phyloP scores from a whole-genome alignment of 2,329 filamentous ascomycete genomes.

The Penicillium palitans region DNA sequence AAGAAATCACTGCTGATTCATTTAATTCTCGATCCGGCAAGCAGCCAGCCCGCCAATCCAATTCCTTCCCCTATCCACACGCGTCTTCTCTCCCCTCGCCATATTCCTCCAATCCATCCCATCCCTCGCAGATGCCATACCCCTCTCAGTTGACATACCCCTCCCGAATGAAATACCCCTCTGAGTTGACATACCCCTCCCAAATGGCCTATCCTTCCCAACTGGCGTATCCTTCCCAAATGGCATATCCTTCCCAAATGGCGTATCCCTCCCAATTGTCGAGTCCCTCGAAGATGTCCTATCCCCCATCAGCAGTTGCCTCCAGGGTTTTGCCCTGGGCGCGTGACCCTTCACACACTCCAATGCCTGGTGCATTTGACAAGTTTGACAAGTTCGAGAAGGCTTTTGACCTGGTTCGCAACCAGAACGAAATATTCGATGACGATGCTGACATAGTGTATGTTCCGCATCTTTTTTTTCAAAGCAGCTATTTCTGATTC shows the following conservation, averaged over 20 bases:
- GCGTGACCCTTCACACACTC: neutral
- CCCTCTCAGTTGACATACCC: neutral
- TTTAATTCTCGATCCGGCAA: conserved; percentile 9
- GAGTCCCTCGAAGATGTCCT: neutral
- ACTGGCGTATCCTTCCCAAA: neutral
- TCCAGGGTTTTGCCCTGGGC: conserved; percentile 4
- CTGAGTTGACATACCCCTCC: neutral
- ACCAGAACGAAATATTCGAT: conserved; percentile 7
- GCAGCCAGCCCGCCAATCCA: neutral
- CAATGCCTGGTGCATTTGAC: neutral
- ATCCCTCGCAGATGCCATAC: neutral
- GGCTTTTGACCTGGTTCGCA: conserved; percentile 7
- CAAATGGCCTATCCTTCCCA: neutral
- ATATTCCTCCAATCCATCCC: neutral
- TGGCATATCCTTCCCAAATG: neutral
- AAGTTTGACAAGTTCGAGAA: neutral
- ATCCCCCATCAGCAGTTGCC: neutral
- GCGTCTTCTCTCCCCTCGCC: neutral
- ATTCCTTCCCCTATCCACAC: neutral
- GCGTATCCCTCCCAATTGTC: neutral
- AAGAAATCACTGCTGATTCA: conserved; percentile 20
- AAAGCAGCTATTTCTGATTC: neutral
- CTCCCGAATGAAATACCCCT: neutral
- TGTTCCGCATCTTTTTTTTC: neutral
- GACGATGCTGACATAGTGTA: conserved; percentile 9